phyloP scores from a whole-genome alignment of 2,329 filamentous ascomycete species.

The Cladophialophora bantiana region DNA sequence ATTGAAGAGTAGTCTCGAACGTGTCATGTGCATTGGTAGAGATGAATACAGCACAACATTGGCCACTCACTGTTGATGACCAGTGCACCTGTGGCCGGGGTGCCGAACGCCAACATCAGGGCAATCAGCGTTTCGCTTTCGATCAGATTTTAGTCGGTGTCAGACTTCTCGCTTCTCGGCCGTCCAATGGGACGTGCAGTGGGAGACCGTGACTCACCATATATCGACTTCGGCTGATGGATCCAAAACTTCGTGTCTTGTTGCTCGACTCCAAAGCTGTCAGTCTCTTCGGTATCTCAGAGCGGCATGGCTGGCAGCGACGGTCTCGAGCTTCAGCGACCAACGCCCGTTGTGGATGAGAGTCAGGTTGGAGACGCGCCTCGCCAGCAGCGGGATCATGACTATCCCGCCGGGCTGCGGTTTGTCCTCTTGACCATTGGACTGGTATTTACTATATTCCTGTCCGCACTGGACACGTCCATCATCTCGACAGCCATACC shows the following conservation, averaged over 20 bases:
- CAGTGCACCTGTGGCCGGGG: too few relatives aligned
- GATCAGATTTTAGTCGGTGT: too few relatives aligned
- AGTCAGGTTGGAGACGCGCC: background rate
- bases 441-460: constrained; percentile 37
- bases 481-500: constrained; percentile 45
- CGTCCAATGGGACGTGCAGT: constrained; percentile 1
- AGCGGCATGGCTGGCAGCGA: background rate
- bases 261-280: background rate
- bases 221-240: background rate
- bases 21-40: too few relatives aligned
- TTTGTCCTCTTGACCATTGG: constrained; percentile 26
- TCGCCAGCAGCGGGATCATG: constrained; percentile 8
- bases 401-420: constrained; percentile 24
- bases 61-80: too few relatives aligned
- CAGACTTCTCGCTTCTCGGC: background rate
- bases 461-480: constrained; percentile 41
- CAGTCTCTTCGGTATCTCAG: background rate
- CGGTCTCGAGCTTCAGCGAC: background rate
- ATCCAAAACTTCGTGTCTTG: background rate
- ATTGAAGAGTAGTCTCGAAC: too few relatives aligned
- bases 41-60: too few relatives aligned
- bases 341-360: background rate
- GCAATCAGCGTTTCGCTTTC: too few relatives aligned
- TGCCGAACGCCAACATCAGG: too few relatives aligned
- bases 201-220: background rate